phyloP scores from a whole-genome alignment of 148 eudicot species.

The Cornus kousa region DNA sequence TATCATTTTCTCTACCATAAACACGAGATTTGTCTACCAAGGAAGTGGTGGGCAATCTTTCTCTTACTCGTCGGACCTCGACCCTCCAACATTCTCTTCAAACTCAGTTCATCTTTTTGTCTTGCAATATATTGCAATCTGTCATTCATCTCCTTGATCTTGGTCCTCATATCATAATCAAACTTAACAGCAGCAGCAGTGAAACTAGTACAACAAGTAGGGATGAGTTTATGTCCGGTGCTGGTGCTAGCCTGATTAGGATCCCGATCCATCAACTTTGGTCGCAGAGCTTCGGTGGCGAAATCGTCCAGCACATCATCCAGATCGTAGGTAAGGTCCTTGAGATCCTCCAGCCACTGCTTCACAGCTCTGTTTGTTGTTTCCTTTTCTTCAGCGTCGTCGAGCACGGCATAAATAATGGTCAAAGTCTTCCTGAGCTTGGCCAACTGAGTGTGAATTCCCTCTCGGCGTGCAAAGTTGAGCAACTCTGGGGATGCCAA shows the following conservation, averaged over 20 bases:
- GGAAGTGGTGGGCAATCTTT: constrained; percentile 11
- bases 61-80: not conserved
- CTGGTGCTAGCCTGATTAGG: not conserved
- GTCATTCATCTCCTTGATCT: constrained; percentile 8
- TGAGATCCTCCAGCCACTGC: constrained; percentile 24
- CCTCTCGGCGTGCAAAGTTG: not conserved
- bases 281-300: constrained; percentile 11
- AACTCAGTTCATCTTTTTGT: not conserved
- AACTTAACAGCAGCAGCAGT: not conserved
- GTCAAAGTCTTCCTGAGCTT: not conserved
- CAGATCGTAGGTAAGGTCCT: constrained; percentile 22
- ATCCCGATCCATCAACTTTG: not conserved
- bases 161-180: not conserved
- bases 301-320: constrained; percentile 26
- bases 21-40: constrained; percentile 11
- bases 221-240: not conserved
- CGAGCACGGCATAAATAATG: not conserved
- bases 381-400: constrained; percentile 22
- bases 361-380: not conserved
- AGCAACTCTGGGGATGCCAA: not conserved
- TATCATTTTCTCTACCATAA: constrained; percentile 24
- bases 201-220: not conserved
- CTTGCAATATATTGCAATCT: constrained; percentile 13
- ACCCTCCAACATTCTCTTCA: not conserved
- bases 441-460: not conserved